Percentiles rank a stretch among this genome's conserved stretches.
Conservation (phyloP, 2,329 filamentous ascomycete species). For the Paecilomyces formosus region DNA sequence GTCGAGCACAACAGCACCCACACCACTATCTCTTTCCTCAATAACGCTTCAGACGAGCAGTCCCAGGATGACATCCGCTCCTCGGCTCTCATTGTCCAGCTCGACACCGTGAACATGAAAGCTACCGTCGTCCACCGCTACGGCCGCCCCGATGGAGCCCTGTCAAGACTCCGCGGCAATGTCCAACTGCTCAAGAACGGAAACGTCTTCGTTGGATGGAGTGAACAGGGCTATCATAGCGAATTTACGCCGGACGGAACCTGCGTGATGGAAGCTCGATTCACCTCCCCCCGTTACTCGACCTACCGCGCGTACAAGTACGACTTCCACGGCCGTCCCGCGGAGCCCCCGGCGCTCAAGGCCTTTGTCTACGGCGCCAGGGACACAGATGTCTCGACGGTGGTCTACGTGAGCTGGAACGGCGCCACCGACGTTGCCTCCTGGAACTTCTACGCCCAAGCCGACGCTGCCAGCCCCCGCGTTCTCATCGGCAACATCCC, state of each 20-base stretch:
- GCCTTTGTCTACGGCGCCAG: slow-evolving; percentile 20
- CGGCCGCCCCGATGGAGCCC: slow-evolving; percentile 22
- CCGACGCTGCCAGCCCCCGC: slow-evolving; percentile 13
- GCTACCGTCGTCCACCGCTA: slow-evolving; percentile 19
- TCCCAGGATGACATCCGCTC: slow-evolving; percentile 18
- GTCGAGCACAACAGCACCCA: slow-evolving; percentile 19
- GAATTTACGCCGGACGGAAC: slow-evolving; percentile 23
- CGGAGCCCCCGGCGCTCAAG: slow-evolving; percentile 20
- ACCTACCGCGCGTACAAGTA: slow-evolving; percentile 35
- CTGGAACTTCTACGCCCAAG: slow-evolving; percentile 26
- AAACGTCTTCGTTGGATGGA: slow-evolving; percentile 31
- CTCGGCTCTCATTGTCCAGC: slow-evolving; percentile 19
- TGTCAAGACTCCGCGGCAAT: slow-evolving; percentile 27
- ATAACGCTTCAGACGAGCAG: slow-evolving; percentile 26
- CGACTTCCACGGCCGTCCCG: slow-evolving; percentile 25
- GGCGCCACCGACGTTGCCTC: slow-evolving; percentile 28
- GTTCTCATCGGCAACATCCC: slow-evolving; percentile 15
- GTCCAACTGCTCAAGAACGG: slow-evolving; percentile 25
- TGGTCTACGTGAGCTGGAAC: slow-evolving; percentile 23
- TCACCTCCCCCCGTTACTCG: slow-evolving; percentile 21
- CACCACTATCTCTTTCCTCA: slow-evolving; percentile 25
- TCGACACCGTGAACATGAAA: slow-evolving; percentile 22
- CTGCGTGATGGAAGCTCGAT: slow-evolving; percentile 24
- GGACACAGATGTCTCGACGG: slow-evolving; percentile 17
- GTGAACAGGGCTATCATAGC: slow-evolving; percentile 24